Conservation (phyloP, 2,329 filamentous ascomycete genomes). For the Aureobasidium sp. region DNA sequence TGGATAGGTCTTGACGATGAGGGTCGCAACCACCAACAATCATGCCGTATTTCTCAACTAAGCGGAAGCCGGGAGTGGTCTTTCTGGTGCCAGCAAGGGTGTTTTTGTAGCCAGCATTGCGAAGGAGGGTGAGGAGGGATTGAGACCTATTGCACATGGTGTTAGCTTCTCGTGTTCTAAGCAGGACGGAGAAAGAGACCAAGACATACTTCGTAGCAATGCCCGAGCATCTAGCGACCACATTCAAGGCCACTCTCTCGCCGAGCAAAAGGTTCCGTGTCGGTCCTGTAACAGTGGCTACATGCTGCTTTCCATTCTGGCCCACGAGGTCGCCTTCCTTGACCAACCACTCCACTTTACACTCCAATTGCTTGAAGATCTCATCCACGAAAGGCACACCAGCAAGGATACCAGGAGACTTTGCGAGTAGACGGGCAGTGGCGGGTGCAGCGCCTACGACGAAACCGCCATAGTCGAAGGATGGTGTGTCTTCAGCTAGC, state of each 20-base stretch:
- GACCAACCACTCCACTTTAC: constrained; percentile 81
- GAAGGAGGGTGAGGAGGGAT: constrained; percentile 45
- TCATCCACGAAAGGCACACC: constrained; percentile 94
- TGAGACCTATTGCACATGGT: constrained; percentile 28
- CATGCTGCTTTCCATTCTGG: constrained; percentile 50
- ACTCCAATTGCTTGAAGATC: constrained; percentile 82
- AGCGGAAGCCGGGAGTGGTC: constrained; percentile 88
- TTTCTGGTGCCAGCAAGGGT: constrained; percentile 91
- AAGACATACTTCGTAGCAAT: constrained; percentile 60
- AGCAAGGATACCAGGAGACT: constrained; percentile 69
- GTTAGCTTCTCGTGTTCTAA: neutral
- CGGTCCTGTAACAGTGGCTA: constrained; percentile 80
- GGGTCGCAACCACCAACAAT: constrained; percentile 85
- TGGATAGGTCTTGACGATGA: constrained; percentile 77
- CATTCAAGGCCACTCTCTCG: constrained; percentile 87
- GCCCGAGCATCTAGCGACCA: constrained; percentile 82
- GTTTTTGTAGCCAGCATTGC: constrained; percentile 65
- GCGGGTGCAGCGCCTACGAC: constrained; percentile 68
- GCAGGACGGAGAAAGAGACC: neutral
- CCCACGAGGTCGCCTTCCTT: constrained; percentile 66
- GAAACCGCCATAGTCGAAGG: constrained; percentile 94
- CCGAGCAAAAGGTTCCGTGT: constrained; percentile 79
- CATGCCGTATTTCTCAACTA: constrained; percentile 99
- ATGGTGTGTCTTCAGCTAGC: constrained; percentile 94
- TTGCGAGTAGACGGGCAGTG: constrained; percentile 49